phyloP scores from a whole-genome alignment of 2,329 filamentous ascomycete species.

The Hymenoscyphus linearis region DNA sequence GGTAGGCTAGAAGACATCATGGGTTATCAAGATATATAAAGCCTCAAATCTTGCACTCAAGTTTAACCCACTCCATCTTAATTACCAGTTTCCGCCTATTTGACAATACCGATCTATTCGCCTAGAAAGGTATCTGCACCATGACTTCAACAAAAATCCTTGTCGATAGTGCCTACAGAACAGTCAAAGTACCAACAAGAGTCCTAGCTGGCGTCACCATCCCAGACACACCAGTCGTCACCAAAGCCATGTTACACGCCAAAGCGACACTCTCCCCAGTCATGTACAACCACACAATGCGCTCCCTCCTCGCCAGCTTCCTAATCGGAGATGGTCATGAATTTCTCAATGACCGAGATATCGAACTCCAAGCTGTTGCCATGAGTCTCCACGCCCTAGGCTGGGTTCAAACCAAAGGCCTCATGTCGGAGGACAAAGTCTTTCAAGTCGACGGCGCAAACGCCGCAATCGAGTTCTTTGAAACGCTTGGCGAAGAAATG shows the following conservation, averaged over 20 bases:
- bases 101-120: too few relatives aligned
- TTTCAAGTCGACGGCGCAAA: conserved; percentile 48
- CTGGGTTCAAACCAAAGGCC: conserved; percentile 34
- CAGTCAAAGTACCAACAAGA: conserved; percentile 9
- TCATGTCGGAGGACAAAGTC: conserved; percentile 39
- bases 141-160: too few relatives aligned
- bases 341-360: background rate
- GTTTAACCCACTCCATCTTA: background rate
- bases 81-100: background rate
- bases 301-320: conserved; percentile 34
- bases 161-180: too few relatives aligned
- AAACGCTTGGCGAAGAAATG: conserved; percentile 18
- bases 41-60: background rate
- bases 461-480: conserved; percentile 39
- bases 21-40: background rate
- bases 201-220: conserved; percentile 33
- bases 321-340: background rate
- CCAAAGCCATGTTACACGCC: conserved; percentile 32
- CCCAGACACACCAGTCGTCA: conserved; percentile 35
- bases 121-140: background rate
- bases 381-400: conserved; percentile 41
- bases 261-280: conserved; percentile 28
- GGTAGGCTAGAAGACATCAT: too few relatives aligned
- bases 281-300: conserved; percentile 37
- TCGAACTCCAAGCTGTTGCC: conserved; percentile 32